Evolutionary conservation across 805 yeast species (phyloP).

Genomic region (Wickerhamiella slavikovae): DNA sequence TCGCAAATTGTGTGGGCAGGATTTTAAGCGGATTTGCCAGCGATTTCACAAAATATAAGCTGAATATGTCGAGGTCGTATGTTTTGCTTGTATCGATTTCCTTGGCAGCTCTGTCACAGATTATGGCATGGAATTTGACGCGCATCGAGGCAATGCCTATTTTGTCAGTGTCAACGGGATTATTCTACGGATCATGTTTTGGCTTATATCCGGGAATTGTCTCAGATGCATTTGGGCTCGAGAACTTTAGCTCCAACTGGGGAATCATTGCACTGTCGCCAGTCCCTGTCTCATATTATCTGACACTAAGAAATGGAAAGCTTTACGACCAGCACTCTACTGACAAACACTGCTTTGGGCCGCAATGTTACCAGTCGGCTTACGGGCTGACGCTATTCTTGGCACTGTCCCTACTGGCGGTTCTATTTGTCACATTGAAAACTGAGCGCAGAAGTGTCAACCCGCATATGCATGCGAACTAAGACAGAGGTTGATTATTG

Average conservation of each 20-base stretch:
- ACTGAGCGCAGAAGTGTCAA: too few species aligned
- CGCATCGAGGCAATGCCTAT: conserved; percentile 20
- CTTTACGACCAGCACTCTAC: conserved; percentile 31
- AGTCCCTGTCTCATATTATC: conserved; percentile 33
- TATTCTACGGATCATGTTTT: conserved; percentile 53
- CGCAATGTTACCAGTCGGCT: conserved; percentile 7
- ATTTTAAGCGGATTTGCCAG: conserved; percentile 41
- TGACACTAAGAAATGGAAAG: conserved; percentile 43
- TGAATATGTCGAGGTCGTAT: conserved; percentile 26
- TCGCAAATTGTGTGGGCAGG: conserved; percentile 48
- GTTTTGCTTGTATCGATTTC: conserved; percentile 32
- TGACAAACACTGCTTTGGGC: conserved; percentile 8
- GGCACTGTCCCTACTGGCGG: conserved; percentile 2
- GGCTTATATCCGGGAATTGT: conserved; percentile 58
- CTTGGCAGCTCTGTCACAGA: conserved; percentile 30
- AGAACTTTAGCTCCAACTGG: conserved; percentile 49
- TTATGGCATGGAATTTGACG: conserved; percentile 12
- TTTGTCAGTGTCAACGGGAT: conserved; percentile 38
- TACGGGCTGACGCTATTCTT: conserved; percentile 7
- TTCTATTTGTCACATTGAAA: conserved; percentile 1
- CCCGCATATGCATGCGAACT: too few species aligned
- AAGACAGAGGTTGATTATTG: too few species aligned
- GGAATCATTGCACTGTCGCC: conserved; percentile 53
- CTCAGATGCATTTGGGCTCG: conserved; percentile 55
- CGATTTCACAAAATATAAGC: conserved; percentile 31